Conservation (phyloP, 2,329 filamentous ascomycete species). For the Botryosphaeria agaves region DNA sequence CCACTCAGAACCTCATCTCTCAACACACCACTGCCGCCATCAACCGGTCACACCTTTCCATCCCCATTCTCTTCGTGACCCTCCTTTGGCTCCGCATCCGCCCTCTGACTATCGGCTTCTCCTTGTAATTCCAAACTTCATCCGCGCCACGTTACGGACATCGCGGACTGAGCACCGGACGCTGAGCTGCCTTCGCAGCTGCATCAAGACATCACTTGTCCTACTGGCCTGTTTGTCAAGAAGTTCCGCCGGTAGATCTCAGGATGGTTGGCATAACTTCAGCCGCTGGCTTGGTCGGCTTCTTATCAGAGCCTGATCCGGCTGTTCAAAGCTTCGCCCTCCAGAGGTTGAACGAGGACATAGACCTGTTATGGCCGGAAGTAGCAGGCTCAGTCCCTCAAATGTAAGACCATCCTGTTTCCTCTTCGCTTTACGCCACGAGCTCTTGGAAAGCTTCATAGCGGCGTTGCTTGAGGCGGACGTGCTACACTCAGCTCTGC, state of each 20-base stretch:
- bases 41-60: not conserved
- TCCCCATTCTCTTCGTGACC: not conserved
- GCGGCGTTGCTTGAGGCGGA: no score
- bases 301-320: slow-evolving; percentile 84
- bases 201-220: not conserved
- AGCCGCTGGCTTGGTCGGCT: slow-evolving; percentile 85
- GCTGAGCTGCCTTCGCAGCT: not conserved
- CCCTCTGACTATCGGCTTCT: not conserved
- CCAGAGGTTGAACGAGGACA: slow-evolving; percentile 87
- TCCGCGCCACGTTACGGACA: not conserved
- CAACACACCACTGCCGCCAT: not conserved
- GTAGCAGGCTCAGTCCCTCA: slow-evolving; percentile 82
- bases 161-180: not conserved
- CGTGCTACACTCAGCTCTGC: not conserved
- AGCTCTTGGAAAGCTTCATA: no score
- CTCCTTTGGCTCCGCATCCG: not conserved
- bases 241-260: not conserved
- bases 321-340: slow-evolving; percentile 91
- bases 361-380: slow-evolving; percentile 95
- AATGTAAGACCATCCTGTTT: slow-evolving; percentile 51
- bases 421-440: no score
- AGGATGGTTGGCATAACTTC: slow-evolving; percentile 85
- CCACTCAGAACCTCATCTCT: not conserved
- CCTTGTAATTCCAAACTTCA: not conserved
- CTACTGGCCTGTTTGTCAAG: not conserved